These are phyloP conservation scores for Tetracladium marchalianum DNA, from an alignment of 495 filamentous ascomycete genomes.

Conservation along the genomic window DNA sequence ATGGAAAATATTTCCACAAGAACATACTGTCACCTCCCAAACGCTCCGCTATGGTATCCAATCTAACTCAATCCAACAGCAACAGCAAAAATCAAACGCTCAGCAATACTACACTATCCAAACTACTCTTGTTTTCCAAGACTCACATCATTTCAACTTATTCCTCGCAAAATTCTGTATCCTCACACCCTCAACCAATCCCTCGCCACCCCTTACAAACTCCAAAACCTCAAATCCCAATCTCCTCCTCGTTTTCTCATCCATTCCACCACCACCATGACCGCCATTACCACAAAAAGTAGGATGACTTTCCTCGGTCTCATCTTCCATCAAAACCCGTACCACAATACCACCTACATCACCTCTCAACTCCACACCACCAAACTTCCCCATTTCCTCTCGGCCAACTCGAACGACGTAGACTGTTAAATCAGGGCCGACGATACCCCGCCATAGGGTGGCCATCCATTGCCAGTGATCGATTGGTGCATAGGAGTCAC, in stretches of 20 bases:
- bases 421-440: conserved; percentile 80
- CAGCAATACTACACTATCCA: no score
- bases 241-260: conserved; percentile 57
- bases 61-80: no score
- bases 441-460: conserved; percentile 80
- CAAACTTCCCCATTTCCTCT: conserved; percentile 34
- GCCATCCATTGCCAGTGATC: conserved; percentile 99
- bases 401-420: conserved; percentile 36
- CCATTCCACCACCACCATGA: conserved; percentile 28
- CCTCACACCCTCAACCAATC: conserved; percentile 4
- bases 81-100: no score
- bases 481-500: conserved; percentile 65
- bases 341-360: conserved; percentile 44
- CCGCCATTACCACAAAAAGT: conserved; percentile 16
- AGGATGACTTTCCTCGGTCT: conserved; percentile 28
- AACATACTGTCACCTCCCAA: no score
- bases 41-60: no score
- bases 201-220: conserved; percentile 45
- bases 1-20: no score
- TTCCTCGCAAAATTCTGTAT: background rate
- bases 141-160: no score
- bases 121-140: no score
- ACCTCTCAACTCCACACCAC: conserved; percentile 14
- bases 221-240: conserved; percentile 79
- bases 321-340: conserved; percentile 24